Conservation (phyloP, 805 yeast genomes). For the Diddensiella caesifluorescens region DNA sequence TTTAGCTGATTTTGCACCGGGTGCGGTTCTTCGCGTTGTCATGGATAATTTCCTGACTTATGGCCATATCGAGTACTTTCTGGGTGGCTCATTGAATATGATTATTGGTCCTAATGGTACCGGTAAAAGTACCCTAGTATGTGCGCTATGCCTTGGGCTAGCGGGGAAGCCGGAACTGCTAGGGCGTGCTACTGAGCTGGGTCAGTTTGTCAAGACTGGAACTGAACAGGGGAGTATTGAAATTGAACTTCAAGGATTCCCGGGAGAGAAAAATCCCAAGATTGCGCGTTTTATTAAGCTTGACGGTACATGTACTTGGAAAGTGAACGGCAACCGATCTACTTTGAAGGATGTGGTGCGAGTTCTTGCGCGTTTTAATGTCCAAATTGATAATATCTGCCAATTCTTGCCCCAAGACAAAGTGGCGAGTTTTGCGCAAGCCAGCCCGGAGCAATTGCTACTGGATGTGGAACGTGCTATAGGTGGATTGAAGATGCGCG, state of each 20-base stretch:
- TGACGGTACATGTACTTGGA: conserved; percentile 30
- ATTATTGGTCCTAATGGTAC: conserved; percentile 96
- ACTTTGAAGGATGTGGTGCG: conserved; percentile 38
- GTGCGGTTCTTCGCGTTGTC: conserved; percentile 46
- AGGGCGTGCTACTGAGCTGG: conserved; percentile 58
- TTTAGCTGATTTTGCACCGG: conserved; percentile 38
- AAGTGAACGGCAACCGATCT: conserved; percentile 31
- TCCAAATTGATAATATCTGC: conserved; percentile 86
- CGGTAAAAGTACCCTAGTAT: conserved; percentile 88
- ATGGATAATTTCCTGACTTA: conserved; percentile 64
- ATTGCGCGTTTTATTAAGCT: conserved; percentile 35
- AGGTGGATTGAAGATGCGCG: conserved; percentile 52
- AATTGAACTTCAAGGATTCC: conserved; percentile 42
- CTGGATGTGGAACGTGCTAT: conserved; percentile 77
- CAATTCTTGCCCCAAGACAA: conserved; percentile 94
- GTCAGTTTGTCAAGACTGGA: conserved; percentile 72
- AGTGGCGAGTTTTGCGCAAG: conserved; percentile 84
- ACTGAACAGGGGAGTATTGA: conserved; percentile 42
- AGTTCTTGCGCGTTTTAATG: conserved; percentile 48
- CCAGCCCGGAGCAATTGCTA: conserved; percentile 69
- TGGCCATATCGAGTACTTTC: conserved; percentile 54
- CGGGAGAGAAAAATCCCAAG: conserved; percentile 27
- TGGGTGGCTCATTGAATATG: conserved; percentile 83
- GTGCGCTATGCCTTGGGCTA: conserved; percentile 85
- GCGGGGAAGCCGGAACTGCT: conserved; percentile 60